Evolutionary conservation across 2,329 filamentous ascomycete species (phyloP).

Genomic region (Didymellaceae sp.): DNA sequence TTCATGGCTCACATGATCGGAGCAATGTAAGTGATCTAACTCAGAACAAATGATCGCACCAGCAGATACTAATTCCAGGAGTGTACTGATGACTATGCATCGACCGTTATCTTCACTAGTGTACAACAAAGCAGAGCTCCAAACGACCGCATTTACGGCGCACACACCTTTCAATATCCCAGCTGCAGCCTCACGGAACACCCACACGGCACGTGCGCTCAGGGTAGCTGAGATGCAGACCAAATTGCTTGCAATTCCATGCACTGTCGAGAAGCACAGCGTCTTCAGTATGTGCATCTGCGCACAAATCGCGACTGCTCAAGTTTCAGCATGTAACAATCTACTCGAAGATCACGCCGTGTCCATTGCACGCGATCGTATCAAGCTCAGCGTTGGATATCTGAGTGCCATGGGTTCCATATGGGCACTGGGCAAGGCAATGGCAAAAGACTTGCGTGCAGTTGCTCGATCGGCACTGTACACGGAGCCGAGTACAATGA

Average conservation of each 20-base stretch:
- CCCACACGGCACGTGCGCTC: slow-evolving; percentile 79
- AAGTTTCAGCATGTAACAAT: slow-evolving; percentile 68
- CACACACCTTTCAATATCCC: slow-evolving; percentile 58
- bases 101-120: slow-evolving; percentile 46
- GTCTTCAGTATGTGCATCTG: slow-evolving; percentile 39
- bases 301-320: slow-evolving; percentile 37
- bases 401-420: slow-evolving; percentile 70
- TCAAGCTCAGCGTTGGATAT: slow-evolving; percentile 78
- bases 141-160: slow-evolving; percentile 65
- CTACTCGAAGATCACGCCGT: slow-evolving; percentile 60
- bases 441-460: slow-evolving; percentile 74
- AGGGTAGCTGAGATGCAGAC: slow-evolving; percentile 79
- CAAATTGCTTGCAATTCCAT: slow-evolving; percentile 74
- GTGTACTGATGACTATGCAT: slow-evolving; percentile 49
- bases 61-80: slow-evolving; percentile 15
- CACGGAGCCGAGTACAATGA: slow-evolving; percentile 14
- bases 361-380: slow-evolving; percentile 72
- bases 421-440: slow-evolving; percentile 73
- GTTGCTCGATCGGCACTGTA: slow-evolving; percentile 72
- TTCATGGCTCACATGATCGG: slow-evolving; percentile 86
- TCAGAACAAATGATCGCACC: neutral
- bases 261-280: slow-evolving; percentile 73
- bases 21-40: slow-evolving; percentile 46
- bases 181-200: slow-evolving; percentile 50
- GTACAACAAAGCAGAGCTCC: slow-evolving; percentile 39